A percentile compares a stretch with the other conserved stretches of the same genome.
Conservation (phyloP, 202 grass and related monocot genomes). For the Miscanthus sacchariflorus region DNA sequence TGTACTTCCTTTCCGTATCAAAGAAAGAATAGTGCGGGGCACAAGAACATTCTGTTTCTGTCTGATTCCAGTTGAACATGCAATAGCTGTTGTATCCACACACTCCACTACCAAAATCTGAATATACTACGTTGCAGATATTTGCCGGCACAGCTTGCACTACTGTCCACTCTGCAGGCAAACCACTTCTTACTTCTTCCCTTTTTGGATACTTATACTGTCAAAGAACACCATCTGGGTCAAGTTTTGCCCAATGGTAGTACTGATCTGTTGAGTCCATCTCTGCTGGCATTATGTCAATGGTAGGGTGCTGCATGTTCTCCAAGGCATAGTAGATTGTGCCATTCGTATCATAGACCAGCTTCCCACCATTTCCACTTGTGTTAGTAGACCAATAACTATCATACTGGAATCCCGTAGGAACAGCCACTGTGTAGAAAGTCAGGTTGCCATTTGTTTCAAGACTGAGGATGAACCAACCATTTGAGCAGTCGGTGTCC, state of each 20-base stretch:
- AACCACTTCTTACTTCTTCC: background rate
- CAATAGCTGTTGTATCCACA: constrained; percentile 38
- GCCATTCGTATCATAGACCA: constrained; percentile 8
- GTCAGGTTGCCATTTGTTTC: constrained; percentile 15
- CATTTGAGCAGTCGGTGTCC: constrained; percentile 18
- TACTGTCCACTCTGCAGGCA: background rate
- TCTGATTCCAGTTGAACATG: background rate
- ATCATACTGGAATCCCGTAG: constrained; percentile 26
- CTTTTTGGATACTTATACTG: constrained; percentile 12
- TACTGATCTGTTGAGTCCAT: background rate
- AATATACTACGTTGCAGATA: constrained; percentile 6
- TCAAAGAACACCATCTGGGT: constrained; percentile 31
- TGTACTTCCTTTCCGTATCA: constrained; percentile 23
- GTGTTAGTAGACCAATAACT: constrained; percentile 28
- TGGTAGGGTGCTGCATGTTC: background rate
- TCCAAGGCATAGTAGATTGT: constrained; percentile 28
- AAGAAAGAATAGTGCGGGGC: background rate
- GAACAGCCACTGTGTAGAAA: constrained; percentile 14
- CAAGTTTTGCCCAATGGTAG: constrained; percentile 13
- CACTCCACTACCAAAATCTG: constrained; percentile 26
- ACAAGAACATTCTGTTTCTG: constrained; percentile 18
- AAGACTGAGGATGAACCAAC: constrained; percentile 24
- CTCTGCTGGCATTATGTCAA: background rate
- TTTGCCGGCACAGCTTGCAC: background rate
- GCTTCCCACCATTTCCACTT: background rate